phyloP scores from a whole-genome alignment of 495 filamentous ascomycete genomes.

The Neurospora sp. region DNA sequence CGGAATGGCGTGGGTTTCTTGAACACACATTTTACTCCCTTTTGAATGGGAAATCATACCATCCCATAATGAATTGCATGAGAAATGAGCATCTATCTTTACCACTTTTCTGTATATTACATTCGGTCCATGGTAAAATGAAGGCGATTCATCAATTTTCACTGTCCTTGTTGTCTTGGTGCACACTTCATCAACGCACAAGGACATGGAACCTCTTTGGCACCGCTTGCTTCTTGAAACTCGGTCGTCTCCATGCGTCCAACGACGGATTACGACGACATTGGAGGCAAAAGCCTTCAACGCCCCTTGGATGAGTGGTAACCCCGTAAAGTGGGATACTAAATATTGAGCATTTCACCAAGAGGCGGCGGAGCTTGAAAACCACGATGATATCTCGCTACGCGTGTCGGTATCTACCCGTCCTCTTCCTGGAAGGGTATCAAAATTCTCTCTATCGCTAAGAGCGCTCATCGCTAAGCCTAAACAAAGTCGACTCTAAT shows the following conservation, averaged over 20 bases:
- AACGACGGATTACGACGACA: no score
- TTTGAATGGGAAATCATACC: neutral
- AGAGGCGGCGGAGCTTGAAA: neutral
- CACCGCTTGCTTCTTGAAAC: neutral
- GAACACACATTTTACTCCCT: neutral
- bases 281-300: no score
- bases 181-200: neutral
- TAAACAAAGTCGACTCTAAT: neutral
- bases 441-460: neutral
- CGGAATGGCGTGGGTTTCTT: neutral
- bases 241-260: neutral
- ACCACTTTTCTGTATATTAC: neutral
- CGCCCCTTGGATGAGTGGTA: no score
- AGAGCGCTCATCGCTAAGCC: neutral
- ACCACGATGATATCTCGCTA: neutral
- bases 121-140: neutral
- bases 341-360: no score
- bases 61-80: slow-evolving; percentile 1
- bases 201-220: neutral
- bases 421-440: neutral
- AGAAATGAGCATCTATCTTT: slow-evolving; percentile 2
- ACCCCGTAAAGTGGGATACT: no score
- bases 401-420: neutral
- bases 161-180: neutral
- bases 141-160: neutral